Conservation (phyloP, 768 basidiomycete species). For the Pulveroboletus sp. region DNA sequence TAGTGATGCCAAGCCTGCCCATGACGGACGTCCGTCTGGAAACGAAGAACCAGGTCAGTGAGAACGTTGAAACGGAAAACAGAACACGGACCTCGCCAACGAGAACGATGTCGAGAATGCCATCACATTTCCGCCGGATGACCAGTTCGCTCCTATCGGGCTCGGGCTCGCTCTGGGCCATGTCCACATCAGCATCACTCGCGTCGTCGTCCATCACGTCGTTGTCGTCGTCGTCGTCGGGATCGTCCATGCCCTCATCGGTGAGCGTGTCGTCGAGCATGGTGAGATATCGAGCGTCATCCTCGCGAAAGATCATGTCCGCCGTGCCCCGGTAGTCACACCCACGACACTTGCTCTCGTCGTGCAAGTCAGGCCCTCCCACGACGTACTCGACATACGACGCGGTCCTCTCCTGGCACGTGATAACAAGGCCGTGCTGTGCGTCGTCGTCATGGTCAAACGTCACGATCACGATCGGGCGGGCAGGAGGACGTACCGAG, state of each 20-base stretch:
- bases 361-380: conserved; percentile 40
- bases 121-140: conserved; percentile 41
- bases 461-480: neutral
- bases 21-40: conserved; percentile 48
- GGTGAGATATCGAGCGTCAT: conserved; percentile 24
- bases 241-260: conserved; percentile 16
- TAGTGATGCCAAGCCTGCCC: conserved; percentile 48
- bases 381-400: conserved; percentile 43
- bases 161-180: conserved; percentile 18
- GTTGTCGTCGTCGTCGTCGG: conserved; percentile 29
- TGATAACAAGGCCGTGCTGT: conserved; percentile 21
- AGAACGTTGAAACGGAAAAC: neutral
- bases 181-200: conserved; percentile 24
- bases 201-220: conserved; percentile 28
- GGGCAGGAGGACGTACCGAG: conserved; percentile 23
- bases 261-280: conserved; percentile 5
- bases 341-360: conserved; percentile 36
- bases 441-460: neutral
- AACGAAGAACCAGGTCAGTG: neutral
- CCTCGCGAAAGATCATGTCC: conserved; percentile 28
- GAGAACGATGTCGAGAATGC: conserved; percentile 59
- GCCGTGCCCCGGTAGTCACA: conserved; percentile 26
- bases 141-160: conserved; percentile 16
- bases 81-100: conserved; percentile 49
- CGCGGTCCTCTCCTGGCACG: conserved; percentile 23